These are phyloP conservation scores for Entomortierella parvispora DNA, from an alignment of 192 early-diverging fungal species.

Conservation along the genomic window DNA sequence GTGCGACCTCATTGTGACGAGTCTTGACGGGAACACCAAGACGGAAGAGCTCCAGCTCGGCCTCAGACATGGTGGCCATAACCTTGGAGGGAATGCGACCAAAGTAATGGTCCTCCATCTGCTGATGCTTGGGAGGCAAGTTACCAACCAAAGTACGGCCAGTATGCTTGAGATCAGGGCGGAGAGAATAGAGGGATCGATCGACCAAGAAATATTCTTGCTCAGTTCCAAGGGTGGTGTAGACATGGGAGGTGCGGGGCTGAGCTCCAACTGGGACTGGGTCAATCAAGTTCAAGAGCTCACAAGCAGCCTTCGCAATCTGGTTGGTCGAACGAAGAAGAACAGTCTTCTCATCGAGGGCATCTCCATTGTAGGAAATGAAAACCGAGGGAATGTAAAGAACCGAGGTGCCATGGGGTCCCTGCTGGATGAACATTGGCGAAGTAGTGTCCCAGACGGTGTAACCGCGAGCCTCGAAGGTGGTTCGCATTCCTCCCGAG, in stretches of 20 bases:
- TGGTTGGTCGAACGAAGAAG: slow-evolving; percentile 89
- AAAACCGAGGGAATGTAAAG: slow-evolving; percentile 42
- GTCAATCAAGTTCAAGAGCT: slow-evolving; percentile 81
- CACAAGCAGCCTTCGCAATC: slow-evolving; percentile 79
- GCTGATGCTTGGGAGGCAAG: slow-evolving; percentile 81
- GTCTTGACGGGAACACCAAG: slow-evolving; percentile 99
- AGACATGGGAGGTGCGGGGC: slow-evolving; percentile 79
- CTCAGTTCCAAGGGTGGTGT: slow-evolving; percentile 88
- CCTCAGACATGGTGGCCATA: slow-evolving; percentile 88
- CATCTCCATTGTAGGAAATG: too few species aligned
- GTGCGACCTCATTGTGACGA: slow-evolving; percentile 99
- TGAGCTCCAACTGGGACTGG: slow-evolving; percentile 49
- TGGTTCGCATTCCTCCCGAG: slow-evolving; percentile 93
- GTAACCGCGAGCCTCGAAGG: slow-evolving; percentile 98
- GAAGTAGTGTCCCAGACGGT: slow-evolving; percentile 96
- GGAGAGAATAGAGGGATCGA: slow-evolving; percentile 87
- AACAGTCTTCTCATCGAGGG: slow-evolving; percentile 76
- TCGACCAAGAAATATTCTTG: slow-evolving; percentile 87
- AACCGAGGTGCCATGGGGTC: slow-evolving; percentile 87
- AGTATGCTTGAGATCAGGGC: slow-evolving; percentile 93
- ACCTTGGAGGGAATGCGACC: slow-evolving; percentile 93
- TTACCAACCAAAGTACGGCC: slow-evolving; percentile 92
- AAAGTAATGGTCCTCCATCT: slow-evolving; percentile 10
- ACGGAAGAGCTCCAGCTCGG: slow-evolving; percentile 92
- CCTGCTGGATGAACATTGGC: slow-evolving; percentile 92